These are phyloP conservation scores for Ceratocystis smalleyi DNA, from an alignment of 2,329 filamentous ascomycete species.

Conservation along the genomic window DNA sequence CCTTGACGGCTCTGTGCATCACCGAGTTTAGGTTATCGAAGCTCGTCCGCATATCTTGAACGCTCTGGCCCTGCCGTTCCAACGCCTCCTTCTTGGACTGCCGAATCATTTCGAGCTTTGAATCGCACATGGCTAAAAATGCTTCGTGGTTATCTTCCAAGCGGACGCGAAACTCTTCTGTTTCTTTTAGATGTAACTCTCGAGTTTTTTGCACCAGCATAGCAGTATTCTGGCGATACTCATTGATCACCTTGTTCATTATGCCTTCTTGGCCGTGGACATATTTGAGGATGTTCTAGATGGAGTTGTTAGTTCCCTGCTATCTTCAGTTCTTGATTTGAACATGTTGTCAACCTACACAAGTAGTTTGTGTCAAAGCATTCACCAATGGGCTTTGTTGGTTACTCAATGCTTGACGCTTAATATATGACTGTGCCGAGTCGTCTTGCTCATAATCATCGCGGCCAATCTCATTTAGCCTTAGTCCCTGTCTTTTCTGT, in stretches of 20 bases:
- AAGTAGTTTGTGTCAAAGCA: slow-evolving; percentile 9
- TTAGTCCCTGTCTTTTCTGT: neutral
- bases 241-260: slow-evolving; percentile 8
- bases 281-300: slow-evolving; percentile 10
- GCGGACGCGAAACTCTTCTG: neutral
- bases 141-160: slow-evolving; percentile 9
- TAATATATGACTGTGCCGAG: neutral
- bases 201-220: slow-evolving; percentile 7
- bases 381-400: neutral
- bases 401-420: neutral
- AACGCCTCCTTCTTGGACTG: neutral
- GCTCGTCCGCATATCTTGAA: neutral
- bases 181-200: slow-evolving; percentile 6
- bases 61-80: neutral
- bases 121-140: slow-evolving; percentile 9
- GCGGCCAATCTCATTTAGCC: neutral
- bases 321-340: neutral
- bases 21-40: neutral
- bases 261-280: slow-evolving; percentile 7
- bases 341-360: slow-evolving; percentile 5
- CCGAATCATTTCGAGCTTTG: slow-evolving; percentile 3
- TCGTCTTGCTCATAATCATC: neutral
- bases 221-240: slow-evolving; percentile 4
- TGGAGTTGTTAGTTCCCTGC: neutral
- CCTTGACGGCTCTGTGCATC: neutral